These are phyloP conservation scores for Coniella vitis DNA, from an alignment of 2,329 filamentous ascomycete genomes.

Conservation along the genomic window DNA sequence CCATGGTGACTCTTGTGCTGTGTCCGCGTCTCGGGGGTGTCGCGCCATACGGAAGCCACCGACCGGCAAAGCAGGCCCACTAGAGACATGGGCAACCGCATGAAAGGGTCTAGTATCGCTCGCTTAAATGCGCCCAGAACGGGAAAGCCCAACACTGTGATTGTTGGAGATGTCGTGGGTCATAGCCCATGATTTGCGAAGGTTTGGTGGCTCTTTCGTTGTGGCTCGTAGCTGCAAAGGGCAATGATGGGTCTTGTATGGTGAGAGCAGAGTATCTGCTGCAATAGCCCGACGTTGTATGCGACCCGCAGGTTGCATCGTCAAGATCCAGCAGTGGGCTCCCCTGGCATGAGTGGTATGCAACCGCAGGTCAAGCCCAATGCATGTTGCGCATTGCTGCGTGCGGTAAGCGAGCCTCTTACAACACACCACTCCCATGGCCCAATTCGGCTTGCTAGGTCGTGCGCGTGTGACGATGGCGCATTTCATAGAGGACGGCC, in stretches of 20 bases:
- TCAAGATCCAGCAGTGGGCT: too few species aligned
- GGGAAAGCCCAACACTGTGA: too few species aligned
- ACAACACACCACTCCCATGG: conserved; percentile 10
- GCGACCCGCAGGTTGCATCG: too few species aligned
- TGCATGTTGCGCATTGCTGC: neutral
- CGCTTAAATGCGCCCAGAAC: neutral
- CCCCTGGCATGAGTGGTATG: neutral
- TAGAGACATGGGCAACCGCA: conserved; percentile 6
- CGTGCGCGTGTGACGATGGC: neutral
- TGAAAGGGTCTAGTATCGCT: neutral
- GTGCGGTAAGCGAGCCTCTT: conserved; percentile 12
- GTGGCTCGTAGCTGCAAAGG: too few species aligned
- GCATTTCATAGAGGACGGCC: too few species aligned
- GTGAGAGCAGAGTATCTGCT: too few species aligned
- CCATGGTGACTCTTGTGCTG: neutral
- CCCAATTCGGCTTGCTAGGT: conserved; percentile 6
- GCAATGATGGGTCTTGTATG: too few species aligned
- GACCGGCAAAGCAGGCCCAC: conserved; percentile 3
- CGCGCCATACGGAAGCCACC: conserved; percentile 7
- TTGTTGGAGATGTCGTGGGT: too few species aligned
- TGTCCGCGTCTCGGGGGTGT: conserved; percentile 1
- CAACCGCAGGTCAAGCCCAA: neutral
- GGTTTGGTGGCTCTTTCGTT: too few species aligned
- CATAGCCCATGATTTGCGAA: too few species aligned
- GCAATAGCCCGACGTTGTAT: too few species aligned